phyloP scores from a whole-genome alignment of 2,329 filamentous ascomycete species.

The Alternaria sp. region DNA sequence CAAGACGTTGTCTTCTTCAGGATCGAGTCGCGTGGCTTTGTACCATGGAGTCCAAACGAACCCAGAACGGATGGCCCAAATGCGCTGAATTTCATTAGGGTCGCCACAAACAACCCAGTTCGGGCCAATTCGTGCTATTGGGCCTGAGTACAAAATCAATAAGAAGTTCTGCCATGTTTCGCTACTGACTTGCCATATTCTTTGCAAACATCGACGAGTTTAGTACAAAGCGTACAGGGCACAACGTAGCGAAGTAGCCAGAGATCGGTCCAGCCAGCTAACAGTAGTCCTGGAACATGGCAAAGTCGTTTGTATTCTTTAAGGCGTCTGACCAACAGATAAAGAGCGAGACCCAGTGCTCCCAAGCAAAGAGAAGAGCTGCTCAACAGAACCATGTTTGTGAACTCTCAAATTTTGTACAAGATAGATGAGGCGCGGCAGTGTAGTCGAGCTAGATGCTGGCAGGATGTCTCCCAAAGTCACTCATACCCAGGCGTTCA shows the following conservation, averaged over 20 bases:
- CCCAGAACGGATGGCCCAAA: neutral
- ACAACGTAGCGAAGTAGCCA: slow-evolving; percentile 3
- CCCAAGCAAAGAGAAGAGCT: neutral
- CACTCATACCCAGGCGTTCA: too few species aligned
- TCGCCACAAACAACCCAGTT: neutral
- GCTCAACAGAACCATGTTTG: neutral
- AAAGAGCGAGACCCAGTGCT: neutral
- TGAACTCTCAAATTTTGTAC: neutral
- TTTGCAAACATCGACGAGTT: neutral
- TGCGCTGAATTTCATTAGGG: neutral
- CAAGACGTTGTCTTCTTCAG: neutral
- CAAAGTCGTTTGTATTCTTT: neutral
- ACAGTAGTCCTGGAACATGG: neutral
- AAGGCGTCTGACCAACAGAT: neutral
- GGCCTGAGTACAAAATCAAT: neutral
- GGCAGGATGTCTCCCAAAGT: too few species aligned
- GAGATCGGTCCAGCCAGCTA: neutral
- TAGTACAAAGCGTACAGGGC: neutral
- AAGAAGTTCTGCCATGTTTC: neutral
- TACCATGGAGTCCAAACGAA: neutral
- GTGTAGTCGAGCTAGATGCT: too few species aligned
- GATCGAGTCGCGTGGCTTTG: slow-evolving; percentile 1
- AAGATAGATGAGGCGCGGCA: too few species aligned
- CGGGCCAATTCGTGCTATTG: neutral
- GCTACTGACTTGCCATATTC: neutral